Evolutionary conservation across 345 rosid genomes (phyloP), one percentile per base, ranked within the genome.

Genomic region (Populus deltoides): DNA sequence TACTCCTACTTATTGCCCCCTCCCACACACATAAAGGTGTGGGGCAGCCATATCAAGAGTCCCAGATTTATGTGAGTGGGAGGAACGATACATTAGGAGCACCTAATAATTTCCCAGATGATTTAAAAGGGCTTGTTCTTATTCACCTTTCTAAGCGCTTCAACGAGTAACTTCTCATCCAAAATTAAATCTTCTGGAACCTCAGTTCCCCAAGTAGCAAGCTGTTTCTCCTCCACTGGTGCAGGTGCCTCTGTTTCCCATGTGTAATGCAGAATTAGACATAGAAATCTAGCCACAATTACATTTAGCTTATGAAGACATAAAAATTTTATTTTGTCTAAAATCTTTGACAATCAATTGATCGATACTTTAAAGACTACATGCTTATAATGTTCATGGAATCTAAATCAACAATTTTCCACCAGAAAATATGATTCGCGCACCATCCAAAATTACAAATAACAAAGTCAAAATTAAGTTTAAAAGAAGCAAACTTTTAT

Each of bases 201-300:
- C 80, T 93, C 96, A 12, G 90, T 89, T 79, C 98, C 98, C 98
- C 98, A 93, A 0, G 93, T 79, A 16, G 93, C 97, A 53, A 83
- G 86, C 83, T 78, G 87, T 81, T 87, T 93, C 86, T 87, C 91
- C 82, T 90, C 96, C 57, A 72, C 83, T 45, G 86, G 88, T 66
- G 78, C 86, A 35, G 84, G 69, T 18, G 49, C 18, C 39, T 86
- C 90, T 89, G 87, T 36, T 27, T 31, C 75, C 73, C 7, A 27
- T n/a, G 8, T 11, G 51, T n/a, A 77, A 36, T 62, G 11, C 10
- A 55, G 24, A 20, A 55, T 55, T 20, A 20, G 25, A 55, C 10
- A 22, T 53, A 18, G n/a, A 53, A 53, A 53, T 53, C 59, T 53
- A 53, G 24, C 59, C 24, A 53, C 20, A 53, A 18, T 22, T 53